Conservation (phyloP, 2,329 filamentous ascomycete species). For the Fusarium nisikadoi region DNA sequence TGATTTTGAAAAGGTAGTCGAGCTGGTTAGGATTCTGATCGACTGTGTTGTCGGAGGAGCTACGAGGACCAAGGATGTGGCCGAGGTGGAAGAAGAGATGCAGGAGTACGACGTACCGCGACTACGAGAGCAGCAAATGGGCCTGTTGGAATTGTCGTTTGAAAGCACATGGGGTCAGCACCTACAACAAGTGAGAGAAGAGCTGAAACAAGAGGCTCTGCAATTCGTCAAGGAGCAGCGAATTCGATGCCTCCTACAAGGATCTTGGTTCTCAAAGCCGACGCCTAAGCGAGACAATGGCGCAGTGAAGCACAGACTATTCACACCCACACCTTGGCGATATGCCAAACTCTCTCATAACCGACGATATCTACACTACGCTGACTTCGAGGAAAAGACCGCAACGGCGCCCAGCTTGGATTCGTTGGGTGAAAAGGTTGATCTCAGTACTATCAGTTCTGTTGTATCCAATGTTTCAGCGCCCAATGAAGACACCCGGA, state of each 20-base stretch:
- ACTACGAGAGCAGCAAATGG: conserved; percentile 90
- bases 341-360: conserved; percentile 93
- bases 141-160: conserved; percentile 88
- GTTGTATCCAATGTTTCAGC: conserved; percentile 93
- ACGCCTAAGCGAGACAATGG: conserved; percentile 52
- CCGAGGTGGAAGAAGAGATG: conserved; percentile 90
- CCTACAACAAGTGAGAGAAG: conserved; percentile 88
- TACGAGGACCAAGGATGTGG: conserved; percentile 81
- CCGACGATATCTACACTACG: conserved; percentile 88
- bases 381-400: conserved; percentile 78
- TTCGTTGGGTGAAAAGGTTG: conserved; percentile 80
- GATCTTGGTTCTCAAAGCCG: conserved; percentile 82
- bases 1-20: conserved; percentile 93
- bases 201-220: conserved; percentile 88
- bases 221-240: conserved; percentile 98
- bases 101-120: conserved; percentile 82
- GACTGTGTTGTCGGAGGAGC: conserved; percentile 90
- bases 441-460: conserved; percentile 87
- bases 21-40: conserved; percentile 88
- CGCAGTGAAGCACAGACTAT: conserved; percentile 50
- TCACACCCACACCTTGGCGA: conserved; percentile 73
- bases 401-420: conserved; percentile 77
- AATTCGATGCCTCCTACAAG: conserved; percentile 86
- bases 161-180: conserved; percentile 95
- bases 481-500: conserved; percentile 62